Percentiles rank a stretch among this genome's conserved stretches.
phyloP scores from a whole-genome alignment of 2,329 filamentous ascomycete genomes.

The Phialophora tarda region DNA sequence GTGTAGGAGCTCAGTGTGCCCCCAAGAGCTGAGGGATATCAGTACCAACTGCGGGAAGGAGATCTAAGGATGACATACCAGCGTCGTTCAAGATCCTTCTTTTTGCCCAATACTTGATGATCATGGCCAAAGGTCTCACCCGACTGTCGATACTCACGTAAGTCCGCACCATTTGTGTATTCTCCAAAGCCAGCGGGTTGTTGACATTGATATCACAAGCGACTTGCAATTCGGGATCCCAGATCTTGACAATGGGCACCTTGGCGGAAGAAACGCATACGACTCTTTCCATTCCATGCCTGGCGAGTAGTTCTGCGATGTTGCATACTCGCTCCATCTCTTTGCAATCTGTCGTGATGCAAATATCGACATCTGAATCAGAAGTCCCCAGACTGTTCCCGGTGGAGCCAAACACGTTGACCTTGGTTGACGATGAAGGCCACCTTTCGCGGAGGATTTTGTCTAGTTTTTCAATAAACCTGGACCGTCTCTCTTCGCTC shows the following conservation, averaged over 20 bases:
- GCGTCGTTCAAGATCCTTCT: conserved; percentile 92
- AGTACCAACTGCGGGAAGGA: conserved; percentile 16
- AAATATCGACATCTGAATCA: conserved; percentile 97
- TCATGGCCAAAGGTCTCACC: conserved; percentile 91
- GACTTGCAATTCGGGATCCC: conserved; percentile 89
- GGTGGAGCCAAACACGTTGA: conserved; percentile 96
- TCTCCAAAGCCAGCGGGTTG: conserved; percentile 91
- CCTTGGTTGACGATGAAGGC: conserved; percentile 87
- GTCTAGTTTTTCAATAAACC: conserved; percentile 85
- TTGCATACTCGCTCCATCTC: conserved; percentile 88
- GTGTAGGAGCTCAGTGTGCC: conserved; percentile 97
- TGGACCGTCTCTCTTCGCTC: conserved; percentile 75
- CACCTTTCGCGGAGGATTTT: conserved; percentile 86
- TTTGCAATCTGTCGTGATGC: conserved; percentile 90
- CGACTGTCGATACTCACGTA: conserved; percentile 93
- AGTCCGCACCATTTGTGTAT: conserved; percentile 96
- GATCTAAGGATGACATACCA: conserved; percentile 63
- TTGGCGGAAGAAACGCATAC: conserved; percentile 94
- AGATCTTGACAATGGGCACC: conserved; percentile 97
- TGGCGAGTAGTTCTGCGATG: conserved; percentile 82
- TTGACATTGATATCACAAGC: conserved; percentile 99
- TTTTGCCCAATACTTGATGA: conserved; percentile 97
- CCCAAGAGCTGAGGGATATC: conserved; percentile 70
- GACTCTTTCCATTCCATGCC: conserved; percentile 93
- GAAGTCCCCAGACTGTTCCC: conserved; percentile 93